Base-by-base conservation (phyloP, 805 yeast genomes). In the Blastobotrys chiropterorum region DNA sequence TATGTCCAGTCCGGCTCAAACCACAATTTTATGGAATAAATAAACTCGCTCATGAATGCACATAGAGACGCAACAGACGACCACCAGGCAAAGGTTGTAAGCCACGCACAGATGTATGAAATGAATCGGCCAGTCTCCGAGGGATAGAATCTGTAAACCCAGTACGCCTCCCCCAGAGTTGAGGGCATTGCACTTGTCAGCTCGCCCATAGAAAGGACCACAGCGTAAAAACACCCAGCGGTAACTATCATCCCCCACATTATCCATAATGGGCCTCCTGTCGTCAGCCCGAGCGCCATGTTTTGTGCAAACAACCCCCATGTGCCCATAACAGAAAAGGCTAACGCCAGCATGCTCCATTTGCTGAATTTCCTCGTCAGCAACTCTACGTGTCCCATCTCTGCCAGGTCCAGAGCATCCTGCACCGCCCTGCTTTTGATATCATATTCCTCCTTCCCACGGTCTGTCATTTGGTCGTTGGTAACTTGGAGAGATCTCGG, bases 251-350 rank as follows among this genome's bases (percentile, higher is more conserved):
- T 85, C 0, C 95, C 95, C 70, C 83, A 81, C 44, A 86, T 70
- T 42, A 86, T 82, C 0, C 92, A 83, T 11, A 81, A 81, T 49
- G 85, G 83, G 1, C 90, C 89, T 7, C 95, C 95, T 66, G 85
- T 86, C 7, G 82, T 74, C 49, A 86, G 68, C 2, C 87, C 85
- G 30, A 83, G 82, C 61, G 83, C 80, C 64, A 86, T 72, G 0
- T 90, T 84, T 2, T 88, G 80, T 6, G 89, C 80, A 59, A 86
- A 75, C 0, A 92, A 90, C 59, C 85, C 76, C 0, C 90, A 92
- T 0, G 88, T 90, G 42, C 88, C 86, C 90, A 86, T 85, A 30
- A 86, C 68, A 1, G 90, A 81, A 63, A 86, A 85, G 0, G 94
- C 92, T 20, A 86, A 69, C 2, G 94, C 95, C 21, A 86, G 78